phyloP scores from a whole-genome alignment of 2,329 filamentous ascomycete genomes.

The Talaromyces sp. region DNA sequence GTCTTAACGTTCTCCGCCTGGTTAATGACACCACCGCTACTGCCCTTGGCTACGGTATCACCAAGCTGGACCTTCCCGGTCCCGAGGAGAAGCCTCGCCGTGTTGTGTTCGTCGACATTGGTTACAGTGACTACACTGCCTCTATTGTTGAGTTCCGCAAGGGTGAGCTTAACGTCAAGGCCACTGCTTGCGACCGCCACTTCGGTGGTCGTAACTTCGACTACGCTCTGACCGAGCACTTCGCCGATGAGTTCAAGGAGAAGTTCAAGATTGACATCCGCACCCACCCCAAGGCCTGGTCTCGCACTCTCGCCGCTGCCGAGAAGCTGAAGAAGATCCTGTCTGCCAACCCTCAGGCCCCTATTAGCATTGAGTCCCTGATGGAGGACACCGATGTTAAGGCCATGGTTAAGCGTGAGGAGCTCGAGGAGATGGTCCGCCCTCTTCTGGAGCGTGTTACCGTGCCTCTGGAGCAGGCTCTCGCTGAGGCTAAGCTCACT shows the following conservation, averaged over 20 bases:
- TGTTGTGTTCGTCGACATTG: constrained; percentile 91
- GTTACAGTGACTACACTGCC: constrained; percentile 93
- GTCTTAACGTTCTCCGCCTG: constrained; percentile 86
- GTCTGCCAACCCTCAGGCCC: constrained; percentile 89
- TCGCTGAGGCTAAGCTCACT: constrained; percentile 89
- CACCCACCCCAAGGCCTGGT: constrained; percentile 83
- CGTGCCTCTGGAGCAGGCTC: constrained; percentile 80
- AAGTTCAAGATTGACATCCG: constrained; percentile 97
- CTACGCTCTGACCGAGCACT: constrained; percentile 90
- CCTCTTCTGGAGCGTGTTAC: constrained; percentile 76
- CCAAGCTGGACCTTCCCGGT: constrained; percentile 87
- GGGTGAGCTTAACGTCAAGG: constrained; percentile 91
- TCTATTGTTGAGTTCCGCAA: constrained; percentile 96
- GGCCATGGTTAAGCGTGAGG: constrained; percentile 86
- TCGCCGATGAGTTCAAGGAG: constrained; percentile 93
- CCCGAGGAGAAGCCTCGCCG: constrained; percentile 90
- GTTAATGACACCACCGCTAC: constrained; percentile 98
- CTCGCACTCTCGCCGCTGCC: constrained; percentile 82
- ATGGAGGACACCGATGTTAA: constrained; percentile 97
- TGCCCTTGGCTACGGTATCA: constrained; percentile 95
- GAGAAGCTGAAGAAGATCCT: constrained; percentile 99
- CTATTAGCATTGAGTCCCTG: constrained; percentile 94
- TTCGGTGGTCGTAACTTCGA: constrained; percentile 98
- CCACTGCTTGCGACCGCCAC: constrained; percentile 90
- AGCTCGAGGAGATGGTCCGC: constrained; percentile 88